Evolutionary conservation across 805 yeast genomes (phyloP), one percentile per base, ranked within the genome.

Genomic region (Clavispora fructus): DNA sequence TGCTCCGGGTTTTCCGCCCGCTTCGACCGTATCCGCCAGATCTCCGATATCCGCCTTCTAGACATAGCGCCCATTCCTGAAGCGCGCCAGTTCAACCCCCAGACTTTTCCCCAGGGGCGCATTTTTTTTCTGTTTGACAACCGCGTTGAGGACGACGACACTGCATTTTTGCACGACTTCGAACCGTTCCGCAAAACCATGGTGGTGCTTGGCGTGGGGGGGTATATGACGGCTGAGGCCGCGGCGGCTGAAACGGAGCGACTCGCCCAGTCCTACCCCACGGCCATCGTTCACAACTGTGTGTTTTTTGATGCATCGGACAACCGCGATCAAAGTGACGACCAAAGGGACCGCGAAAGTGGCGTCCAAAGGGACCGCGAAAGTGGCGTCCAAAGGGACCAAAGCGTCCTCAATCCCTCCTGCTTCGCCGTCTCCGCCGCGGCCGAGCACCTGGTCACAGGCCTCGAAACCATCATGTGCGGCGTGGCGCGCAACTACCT

Each of bases 111-210:
- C 1, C 75, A 76, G 42, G 98, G 98, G 0, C 67, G 84, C 42
- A 64, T 92, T 1, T 62, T 82, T 12, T 87, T 77, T 57, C 82
- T 82, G 46, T 80, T 80, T 52, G 63, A 65, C 11, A 63, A 75
- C 1, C 55, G 76, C 0, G 58, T 67, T 7, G 68, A 76, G 1
- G 83, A 79, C 45, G 73, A 72, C n/a, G 82, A 79, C 35, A 74
- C 85, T 26, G 64, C 82, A 7, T 83, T 85, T 44, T 68, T 92
- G 37, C 87, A 85, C 54, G 98, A 92, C 63, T 81, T 92, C 52
- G 97, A 94, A 65, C 96, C 97, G 1, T 89, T 78, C 64, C 68
- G 97, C 43, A 88, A 89, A 59, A 80, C 86, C 0, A 79, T 88
- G 54, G 73, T 84, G 7, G 81, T 83, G 6, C 41, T 78, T 7